These are phyloP conservation scores for Parsonsia alboflavescens DNA, from an alignment of 257 asterid species.

Conservation along the genomic window DNA sequence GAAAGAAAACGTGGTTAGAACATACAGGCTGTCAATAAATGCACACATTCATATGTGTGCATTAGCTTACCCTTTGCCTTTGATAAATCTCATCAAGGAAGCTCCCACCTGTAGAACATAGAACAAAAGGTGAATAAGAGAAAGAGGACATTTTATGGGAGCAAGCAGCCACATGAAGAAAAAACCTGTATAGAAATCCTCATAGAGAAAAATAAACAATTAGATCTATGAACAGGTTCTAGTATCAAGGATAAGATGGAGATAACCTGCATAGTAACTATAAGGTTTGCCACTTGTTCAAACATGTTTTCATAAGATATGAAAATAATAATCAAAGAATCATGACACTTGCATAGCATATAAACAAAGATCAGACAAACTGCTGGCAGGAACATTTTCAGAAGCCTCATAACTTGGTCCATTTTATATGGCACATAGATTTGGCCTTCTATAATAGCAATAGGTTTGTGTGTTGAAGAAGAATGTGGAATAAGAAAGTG, in stretches of 20 bases:
- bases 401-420: not conserved
- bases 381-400: not conserved
- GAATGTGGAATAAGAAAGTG: not conserved
- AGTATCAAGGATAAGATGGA: not conserved
- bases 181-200: not conserved
- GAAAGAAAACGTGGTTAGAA: conserved; percentile 3
- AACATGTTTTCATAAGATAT: not conserved
- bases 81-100: conserved; percentile 68
- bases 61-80: conserved; percentile 64
- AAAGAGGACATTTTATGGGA: not conserved
- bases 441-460: not conserved
- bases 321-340: not conserved
- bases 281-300: not conserved
- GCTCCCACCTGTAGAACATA: conserved; percentile 64
- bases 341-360: not conserved
- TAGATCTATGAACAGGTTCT: not conserved
- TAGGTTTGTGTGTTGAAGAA: not conserved
- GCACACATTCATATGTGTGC: not conserved
- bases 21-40: conserved; percentile 1
- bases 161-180: not conserved
- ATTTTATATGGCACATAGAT: not conserved
- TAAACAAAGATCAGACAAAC: not conserved
- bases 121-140: conserved; percentile 14
- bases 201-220: not conserved
- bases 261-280: not conserved